A percentile compares a stretch with the other conserved stretches of the same genome.
Evolutionary conservation across 1,139 yeast genomes (phyloP).

Genomic region (Suhomyces terraborum): DNA sequence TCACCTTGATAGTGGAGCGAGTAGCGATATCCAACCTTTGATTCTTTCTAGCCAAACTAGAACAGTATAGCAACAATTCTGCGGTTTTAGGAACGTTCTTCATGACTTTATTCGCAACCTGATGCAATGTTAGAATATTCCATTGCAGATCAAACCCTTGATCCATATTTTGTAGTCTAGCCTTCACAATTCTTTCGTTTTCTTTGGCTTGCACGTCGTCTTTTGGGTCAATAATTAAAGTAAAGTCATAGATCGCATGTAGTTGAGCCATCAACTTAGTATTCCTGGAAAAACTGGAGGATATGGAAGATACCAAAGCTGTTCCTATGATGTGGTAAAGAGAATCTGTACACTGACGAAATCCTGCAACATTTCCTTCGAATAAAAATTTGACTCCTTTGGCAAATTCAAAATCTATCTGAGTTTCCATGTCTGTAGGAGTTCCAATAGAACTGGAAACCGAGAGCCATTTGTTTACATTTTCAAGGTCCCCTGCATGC

Average conservation of each 20-base stretch:
- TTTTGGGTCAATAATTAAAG: constrained; percentile 26
- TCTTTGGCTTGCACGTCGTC: constrained; percentile 18
- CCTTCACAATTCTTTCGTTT: constrained; percentile 30
- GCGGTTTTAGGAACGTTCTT: constrained; percentile 35
- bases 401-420: constrained; percentile 69
- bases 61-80: constrained; percentile 58
- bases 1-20: constrained; percentile 68
- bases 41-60: constrained; percentile 68
- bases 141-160: constrained; percentile 66
- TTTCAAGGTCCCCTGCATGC: constrained; percentile 56
- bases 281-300: constrained; percentile 64
- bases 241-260: constrained; percentile 71
- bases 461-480: constrained; percentile 58
- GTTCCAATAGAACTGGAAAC: constrained; percentile 38
- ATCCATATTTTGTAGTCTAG: constrained; percentile 53
- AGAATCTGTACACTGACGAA: constrained; percentile 44
- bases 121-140: constrained; percentile 60
- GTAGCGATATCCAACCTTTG: constrained; percentile 75
- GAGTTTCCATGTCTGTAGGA: constrained; percentile 52
- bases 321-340: constrained; percentile 62
- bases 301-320: constrained; percentile 59
- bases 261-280: constrained; percentile 59
- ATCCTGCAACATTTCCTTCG: constrained; percentile 28
- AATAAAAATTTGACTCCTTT: constrained; percentile 53
- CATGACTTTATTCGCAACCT: constrained; percentile 52